A percentile compares a stretch with the other conserved stretches of the same genome.
phyloP scores from a whole-genome alignment of 129 eudicot species.

The Helianthus tuberosus region DNA sequence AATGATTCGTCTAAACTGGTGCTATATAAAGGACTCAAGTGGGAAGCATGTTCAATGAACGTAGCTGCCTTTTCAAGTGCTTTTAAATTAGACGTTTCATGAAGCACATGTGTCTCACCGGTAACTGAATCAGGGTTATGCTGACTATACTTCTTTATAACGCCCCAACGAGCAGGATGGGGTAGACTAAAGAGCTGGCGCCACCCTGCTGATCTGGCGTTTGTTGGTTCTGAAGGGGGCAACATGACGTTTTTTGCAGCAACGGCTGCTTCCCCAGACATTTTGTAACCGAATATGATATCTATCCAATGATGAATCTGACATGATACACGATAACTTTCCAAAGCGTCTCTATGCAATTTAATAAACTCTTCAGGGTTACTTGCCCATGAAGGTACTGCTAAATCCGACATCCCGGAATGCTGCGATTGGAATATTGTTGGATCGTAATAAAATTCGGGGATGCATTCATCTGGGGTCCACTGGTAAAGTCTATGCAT shows the following conservation, averaged over 20 bases:
- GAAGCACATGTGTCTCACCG: conserved; percentile 31
- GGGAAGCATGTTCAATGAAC: conserved; percentile 77
- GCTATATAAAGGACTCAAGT: conserved; percentile 66
- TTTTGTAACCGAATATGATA: conserved; percentile 90
- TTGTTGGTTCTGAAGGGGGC: conserved; percentile 66
- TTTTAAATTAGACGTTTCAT: conserved; percentile 44
- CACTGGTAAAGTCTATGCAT: conserved; percentile 97
- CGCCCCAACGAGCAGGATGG: conserved; percentile 76
- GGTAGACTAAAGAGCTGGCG: conserved; percentile 90
- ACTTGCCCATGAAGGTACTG: conserved; percentile 91
- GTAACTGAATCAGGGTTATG: conserved; percentile 22
- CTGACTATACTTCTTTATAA: conserved; percentile 28
- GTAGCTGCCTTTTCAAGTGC: conserved; percentile 73
- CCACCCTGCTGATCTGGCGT: conserved; percentile 71
- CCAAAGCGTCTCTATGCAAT: conserved; percentile 86
- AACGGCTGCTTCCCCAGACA: conserved; percentile 91
- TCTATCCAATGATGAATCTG: conserved; percentile 94
- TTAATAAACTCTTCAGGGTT: conserved; percentile 79
- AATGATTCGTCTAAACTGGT: conserved; percentile 21
- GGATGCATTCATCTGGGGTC: conserved; percentile 99
- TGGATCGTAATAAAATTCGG: conserved; percentile 92
- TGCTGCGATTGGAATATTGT: conserved; percentile 69
- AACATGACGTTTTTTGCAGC: conserved; percentile 93
- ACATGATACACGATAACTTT: conserved; percentile 72
- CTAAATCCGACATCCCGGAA: conserved; percentile 87